Base-by-base conservation (phyloP, 495 filamentous ascomycete species). In the Glonium stellatum region DNA sequence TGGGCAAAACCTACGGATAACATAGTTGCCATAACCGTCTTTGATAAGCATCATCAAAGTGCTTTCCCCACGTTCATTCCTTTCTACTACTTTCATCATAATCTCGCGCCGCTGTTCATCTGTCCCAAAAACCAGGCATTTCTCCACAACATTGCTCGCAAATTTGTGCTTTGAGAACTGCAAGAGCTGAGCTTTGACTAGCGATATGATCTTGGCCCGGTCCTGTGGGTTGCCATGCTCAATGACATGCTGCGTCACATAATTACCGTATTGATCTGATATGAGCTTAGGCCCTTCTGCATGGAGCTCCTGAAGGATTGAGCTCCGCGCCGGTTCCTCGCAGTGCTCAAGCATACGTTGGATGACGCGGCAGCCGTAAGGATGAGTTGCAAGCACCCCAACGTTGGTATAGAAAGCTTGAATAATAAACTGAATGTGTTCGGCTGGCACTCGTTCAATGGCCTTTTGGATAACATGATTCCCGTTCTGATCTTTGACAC, bases 381-480 rank as follows among this genome's bases (percentile, higher is more conserved):
- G 78, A 71, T 98, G 90, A 0, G 82, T 83, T 0, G 90, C 86
- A 19, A 96, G 80, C 51, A 79, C 74, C 57, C 84, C 82, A n/a
- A 97, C 89, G 59, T 91, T 84, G 15, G 86, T 87, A 34, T 77
- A 81, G 76, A 97, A 88, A 46, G 89, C 87, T 13, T 88, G 82
- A 77, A 96, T 88, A 70, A 97, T 88, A 75, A 96, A 92, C 62
- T 85, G 86, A 44, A 96, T 88, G 61, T 93, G 84, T 58, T 89
- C 80, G 0, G 83, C 79, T 1, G 89, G 89, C 4, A 96, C 87
- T 50, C 89, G 78, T 69, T 96, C 89, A 63, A 98, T 92, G 37
- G 89, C 87, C 72, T 96, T 96, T 68, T 97, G 95, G 47, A 98
- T 85, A 37, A 98, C 93, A 64, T 97, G 95, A 71, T 98, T 98